Evolutionary conservation across 352 stramenopile genomes (phyloP).

Genomic region (Elongisporangium senticosum): DNA sequence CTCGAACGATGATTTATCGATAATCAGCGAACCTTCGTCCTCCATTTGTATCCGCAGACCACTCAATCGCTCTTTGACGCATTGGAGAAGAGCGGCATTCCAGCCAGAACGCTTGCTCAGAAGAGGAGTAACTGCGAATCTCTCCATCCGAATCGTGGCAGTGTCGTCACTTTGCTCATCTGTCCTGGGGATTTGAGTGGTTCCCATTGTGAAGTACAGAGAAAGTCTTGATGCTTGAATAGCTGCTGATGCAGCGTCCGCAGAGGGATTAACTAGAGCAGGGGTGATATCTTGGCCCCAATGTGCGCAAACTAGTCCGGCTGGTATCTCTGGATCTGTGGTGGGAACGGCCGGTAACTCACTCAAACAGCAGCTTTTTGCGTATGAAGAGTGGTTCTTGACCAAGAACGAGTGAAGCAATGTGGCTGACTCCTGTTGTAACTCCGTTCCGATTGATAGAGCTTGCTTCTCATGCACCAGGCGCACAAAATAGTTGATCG

Average conservation of each 20-base stretch:
- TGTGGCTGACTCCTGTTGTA: slow-evolving; percentile 27
- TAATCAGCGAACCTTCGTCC: slow-evolving; percentile 52
- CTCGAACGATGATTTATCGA: slow-evolving; percentile 29
- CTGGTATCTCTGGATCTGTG: slow-evolving; percentile 51
- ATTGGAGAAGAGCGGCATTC: slow-evolving; percentile 17
- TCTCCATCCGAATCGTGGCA: slow-evolving; percentile 29
- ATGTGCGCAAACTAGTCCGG: slow-evolving; percentile 46
- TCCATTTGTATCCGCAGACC: slow-evolving; percentile 54
- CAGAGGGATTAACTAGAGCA: slow-evolving; percentile 15
- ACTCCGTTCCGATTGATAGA: slow-evolving; percentile 22
- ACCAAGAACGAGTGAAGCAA: slow-evolving; percentile 55
- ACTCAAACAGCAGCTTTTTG: slow-evolving; percentile 42
- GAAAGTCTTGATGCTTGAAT: slow-evolving; percentile 15
- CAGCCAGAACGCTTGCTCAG: slow-evolving; percentile 44
- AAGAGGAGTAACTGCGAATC: slow-evolving; percentile 40
- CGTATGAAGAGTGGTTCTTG: slow-evolving; percentile 54
- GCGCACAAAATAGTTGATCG: slow-evolving; percentile 64
- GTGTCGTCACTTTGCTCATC: slow-evolving; percentile 12
- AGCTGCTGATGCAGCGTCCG: neutral
- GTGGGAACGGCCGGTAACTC: slow-evolving; percentile 33
- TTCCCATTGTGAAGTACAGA: slow-evolving; percentile 62
- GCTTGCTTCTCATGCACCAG: slow-evolving; percentile 39
- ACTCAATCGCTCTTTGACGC: slow-evolving; percentile 30
- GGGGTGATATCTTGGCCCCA: slow-evolving; percentile 58
- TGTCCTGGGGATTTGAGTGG: slow-evolving; percentile 28